Percentiles rank a stretch among this genome's conserved stretches.
These are phyloP conservation scores for Phaseolus coccineus DNA, from an alignment of 331 rosid species.

Conservation along the genomic window DNA sequence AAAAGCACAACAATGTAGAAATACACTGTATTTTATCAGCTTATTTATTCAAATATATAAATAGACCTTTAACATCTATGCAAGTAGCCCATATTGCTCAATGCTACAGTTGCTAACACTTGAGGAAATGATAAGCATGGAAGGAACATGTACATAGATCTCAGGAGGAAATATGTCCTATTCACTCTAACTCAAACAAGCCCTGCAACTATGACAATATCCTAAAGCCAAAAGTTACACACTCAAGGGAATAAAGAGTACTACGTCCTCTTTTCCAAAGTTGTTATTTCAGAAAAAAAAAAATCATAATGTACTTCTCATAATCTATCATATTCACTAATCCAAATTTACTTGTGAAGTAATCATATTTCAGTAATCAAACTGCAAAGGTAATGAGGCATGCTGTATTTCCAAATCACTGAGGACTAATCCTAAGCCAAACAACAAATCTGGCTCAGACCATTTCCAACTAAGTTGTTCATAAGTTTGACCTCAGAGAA, in stretches of 20 bases:
- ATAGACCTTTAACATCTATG: background rate
- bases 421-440: background rate
- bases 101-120: conserved; percentile 11
- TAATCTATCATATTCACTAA: conserved; percentile 22
- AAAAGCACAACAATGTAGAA: no score
- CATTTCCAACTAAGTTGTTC: conserved; percentile 22
- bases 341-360: background rate
- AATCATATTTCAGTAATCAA: conserved; percentile 17
- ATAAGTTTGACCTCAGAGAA: background rate
- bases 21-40: no score
- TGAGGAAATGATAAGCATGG: background rate
- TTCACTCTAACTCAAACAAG: background rate
- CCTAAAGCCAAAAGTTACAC: conserved; percentile 28
- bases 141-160: conserved; percentile 2
- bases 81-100: conserved; percentile 2
- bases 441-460: conserved; percentile 5
- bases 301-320: background rate
- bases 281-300: background rate
- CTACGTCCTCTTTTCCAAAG: background rate
- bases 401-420: conserved; percentile 20
- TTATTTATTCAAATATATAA: background rate
- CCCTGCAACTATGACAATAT: conserved; percentile 12
- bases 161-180: conserved; percentile 3
- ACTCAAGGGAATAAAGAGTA: background rate
- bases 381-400: background rate